Evolutionary conservation across 805 yeast species (phyloP), one percentile per base, ranked within the genome.

Genomic region (Nakazawaea populi): DNA sequence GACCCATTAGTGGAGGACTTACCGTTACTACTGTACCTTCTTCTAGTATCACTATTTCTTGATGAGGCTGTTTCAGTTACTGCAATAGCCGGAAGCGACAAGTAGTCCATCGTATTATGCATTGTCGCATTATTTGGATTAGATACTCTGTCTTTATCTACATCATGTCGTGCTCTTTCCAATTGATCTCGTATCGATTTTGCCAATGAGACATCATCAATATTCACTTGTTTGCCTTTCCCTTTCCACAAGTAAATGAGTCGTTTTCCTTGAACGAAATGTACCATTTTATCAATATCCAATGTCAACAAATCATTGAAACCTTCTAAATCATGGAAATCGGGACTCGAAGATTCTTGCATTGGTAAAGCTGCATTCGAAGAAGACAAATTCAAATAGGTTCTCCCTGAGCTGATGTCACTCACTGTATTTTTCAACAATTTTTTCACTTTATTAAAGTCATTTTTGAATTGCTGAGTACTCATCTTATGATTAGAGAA

Each of bases 221-320:
- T 46, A 45, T 71, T 69, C 14, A 69, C 60, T 30, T 67, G 65
- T 43, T 65, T 61, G 5, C 83, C 85, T 57, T 75, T 77, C 4
- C 77, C 80, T 42, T 66, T 67, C 79, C 83, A 83, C 14, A 79
- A 55, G 49, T 72, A 70, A 6, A 66, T 65, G 48, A 68, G 53
- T 41, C 69, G 54, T 43, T 59, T 64, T 11, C 72, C 70, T 40
- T 54, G 60, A n/a, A 60, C 55, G 28, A 52, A 53, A 39, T 52
- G 56, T 27, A 58, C 24, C 30, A 67, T 58, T 30, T 38, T 50
- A 10, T 42, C 47, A 6, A 47, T 59, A 60, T n/a, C 65, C 62
- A 37, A 53, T 32, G 53, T 52, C 8, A 49, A 29, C 10, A 48
- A 28, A 24, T 44, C 52, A 47, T 52, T 52, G 12, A 54, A 39